Evolutionary conservation across 164 flowering plant species (phyloP).

Genomic region (Stephania japonica): DNA sequence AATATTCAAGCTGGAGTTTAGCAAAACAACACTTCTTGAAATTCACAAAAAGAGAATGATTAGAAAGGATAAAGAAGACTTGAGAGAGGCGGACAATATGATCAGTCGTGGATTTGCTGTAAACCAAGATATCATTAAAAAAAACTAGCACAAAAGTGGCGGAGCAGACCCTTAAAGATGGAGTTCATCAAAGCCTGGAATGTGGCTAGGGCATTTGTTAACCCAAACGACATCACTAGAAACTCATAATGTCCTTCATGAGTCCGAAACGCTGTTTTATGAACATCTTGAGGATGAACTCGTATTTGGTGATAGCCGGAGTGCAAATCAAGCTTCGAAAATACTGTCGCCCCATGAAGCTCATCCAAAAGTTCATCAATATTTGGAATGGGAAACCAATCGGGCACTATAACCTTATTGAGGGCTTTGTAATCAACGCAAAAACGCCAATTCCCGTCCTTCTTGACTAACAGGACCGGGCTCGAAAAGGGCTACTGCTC

Average conservation of each 20-base stretch:
- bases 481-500: not conserved
- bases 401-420: not conserved
- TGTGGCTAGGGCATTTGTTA: too few species aligned
- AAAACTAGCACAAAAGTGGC: not conserved
- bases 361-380: not conserved
- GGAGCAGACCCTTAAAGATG: not conserved
- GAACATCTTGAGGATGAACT: not conserved
- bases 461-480: not conserved
- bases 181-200: too few species aligned
- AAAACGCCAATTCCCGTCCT: not conserved
- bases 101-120: not conserved
- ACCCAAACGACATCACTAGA: too few species aligned
- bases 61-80: too few species aligned
- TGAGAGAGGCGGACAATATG: not conserved
- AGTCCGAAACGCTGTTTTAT: too few species aligned
- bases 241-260: too few species aligned
- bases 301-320: conserved; percentile 1
- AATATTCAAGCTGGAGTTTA: not conserved
- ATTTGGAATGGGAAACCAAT: not conserved
- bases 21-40: too few species aligned
- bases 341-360: not conserved
- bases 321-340: not conserved
- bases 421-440: not conserved
- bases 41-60: too few species aligned
- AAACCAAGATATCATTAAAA: not conserved